Percentiles rank a stretch among this genome's conserved stretches.
Evolutionary conservation across 2,329 filamentous ascomycete genomes (phyloP).

Genomic region (Trichoderma koningii): DNA sequence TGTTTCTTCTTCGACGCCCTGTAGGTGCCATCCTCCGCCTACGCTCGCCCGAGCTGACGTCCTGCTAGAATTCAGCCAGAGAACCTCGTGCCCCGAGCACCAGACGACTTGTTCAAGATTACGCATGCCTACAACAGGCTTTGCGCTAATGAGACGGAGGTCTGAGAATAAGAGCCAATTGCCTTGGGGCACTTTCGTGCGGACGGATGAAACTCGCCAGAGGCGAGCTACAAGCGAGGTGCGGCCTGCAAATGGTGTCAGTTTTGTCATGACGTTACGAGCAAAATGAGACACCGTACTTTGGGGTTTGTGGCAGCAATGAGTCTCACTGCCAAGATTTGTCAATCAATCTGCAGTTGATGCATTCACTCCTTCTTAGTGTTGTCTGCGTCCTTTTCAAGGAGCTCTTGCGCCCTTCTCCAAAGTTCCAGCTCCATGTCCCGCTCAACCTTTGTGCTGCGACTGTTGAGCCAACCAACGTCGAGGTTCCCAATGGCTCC

Average conservation of each 20-base stretch:
- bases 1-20: constrained; percentile 28
- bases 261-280: not conserved
- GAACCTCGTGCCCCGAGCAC: constrained; percentile 8
- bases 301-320: not conserved
- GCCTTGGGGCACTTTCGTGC: too few species aligned
- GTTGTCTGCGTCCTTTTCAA: constrained; percentile 40
- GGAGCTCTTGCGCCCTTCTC: constrained; percentile 46
- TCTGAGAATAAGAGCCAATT: not conserved
- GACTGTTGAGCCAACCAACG: constrained; percentile 85
- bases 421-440: constrained; percentile 84
- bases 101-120: constrained; percentile 8
- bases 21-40: constrained; percentile 12
- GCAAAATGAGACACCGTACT: not conserved
- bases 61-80: constrained; percentile 18
- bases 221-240: not conserved
- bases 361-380: constrained; percentile 23
- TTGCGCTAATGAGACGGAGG: constrained; percentile 6
- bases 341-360: not conserved
- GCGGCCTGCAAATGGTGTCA: not conserved
- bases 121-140: constrained; percentile 29
- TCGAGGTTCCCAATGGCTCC: constrained; percentile 67
- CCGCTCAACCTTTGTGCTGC: constrained; percentile 76
- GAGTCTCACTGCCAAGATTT: not conserved
- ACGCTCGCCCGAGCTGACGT: not conserved
- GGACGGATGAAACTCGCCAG: not conserved